phyloP scores from a whole-genome alignment of 139 green algal species.

The Micromonas commoda region DNA sequence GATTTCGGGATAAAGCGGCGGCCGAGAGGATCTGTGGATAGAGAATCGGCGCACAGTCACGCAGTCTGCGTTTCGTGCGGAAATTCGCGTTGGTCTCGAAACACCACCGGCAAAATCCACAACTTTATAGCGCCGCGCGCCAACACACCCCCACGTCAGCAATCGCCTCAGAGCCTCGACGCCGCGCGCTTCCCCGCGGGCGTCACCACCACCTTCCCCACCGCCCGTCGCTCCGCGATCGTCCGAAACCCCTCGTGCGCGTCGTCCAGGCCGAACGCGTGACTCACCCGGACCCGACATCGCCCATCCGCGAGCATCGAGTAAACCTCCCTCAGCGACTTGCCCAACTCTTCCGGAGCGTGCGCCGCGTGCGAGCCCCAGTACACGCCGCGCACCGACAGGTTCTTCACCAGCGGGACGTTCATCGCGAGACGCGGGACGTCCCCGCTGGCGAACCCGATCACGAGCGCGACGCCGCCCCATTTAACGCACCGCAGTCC shows the following conservation, averaged over 20 bases:
- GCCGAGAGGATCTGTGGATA: too few relatives aligned
- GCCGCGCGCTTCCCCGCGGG: not conserved
- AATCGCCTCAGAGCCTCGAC: too few relatives aligned
- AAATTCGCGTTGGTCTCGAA: too few relatives aligned
- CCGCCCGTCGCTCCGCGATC: slow-evolving; percentile 47
- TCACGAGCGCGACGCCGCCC: slow-evolving; percentile 73
- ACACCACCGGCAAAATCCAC: too few relatives aligned
- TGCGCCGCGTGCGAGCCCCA: slow-evolving; percentile 66
- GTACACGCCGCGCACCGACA: slow-evolving; percentile 70
- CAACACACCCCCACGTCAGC: too few relatives aligned
- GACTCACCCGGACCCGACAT: slow-evolving; percentile 43
- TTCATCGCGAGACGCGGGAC: slow-evolving; percentile 71
- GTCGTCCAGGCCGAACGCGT: slow-evolving; percentile 45
- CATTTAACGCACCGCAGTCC: slow-evolving; percentile 56
- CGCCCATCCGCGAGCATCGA: slow-evolving; percentile 44
- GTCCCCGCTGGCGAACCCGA: slow-evolving; percentile 68
- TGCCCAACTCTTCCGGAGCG: slow-evolving; percentile 48
- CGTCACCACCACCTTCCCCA: slow-evolving; percentile 62
- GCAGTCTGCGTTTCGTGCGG: too few relatives aligned
- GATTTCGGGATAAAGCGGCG: too few relatives aligned
- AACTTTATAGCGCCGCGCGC: too few relatives aligned
- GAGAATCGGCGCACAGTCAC: too few relatives aligned
- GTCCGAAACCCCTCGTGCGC: slow-evolving; percentile 50
- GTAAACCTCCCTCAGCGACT: slow-evolving; percentile 51
- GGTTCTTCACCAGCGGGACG: slow-evolving; percentile 79